phyloP scores from a whole-genome alignment of 192 early-diverging fungal species.

The Coemansia sp. region DNA sequence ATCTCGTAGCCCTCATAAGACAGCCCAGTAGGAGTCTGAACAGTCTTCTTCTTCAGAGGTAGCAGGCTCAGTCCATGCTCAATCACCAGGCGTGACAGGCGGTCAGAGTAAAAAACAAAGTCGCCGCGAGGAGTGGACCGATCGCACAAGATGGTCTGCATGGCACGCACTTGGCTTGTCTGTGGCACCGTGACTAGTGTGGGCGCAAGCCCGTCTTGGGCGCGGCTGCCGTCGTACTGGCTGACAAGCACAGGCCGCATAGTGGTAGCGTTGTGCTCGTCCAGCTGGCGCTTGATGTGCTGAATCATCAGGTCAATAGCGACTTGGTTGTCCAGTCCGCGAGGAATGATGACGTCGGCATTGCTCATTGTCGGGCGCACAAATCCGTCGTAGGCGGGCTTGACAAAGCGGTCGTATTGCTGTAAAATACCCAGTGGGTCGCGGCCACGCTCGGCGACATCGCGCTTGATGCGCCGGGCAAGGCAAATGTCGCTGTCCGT shows the following conservation, averaged over 20 bases:
- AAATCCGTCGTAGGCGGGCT: slow-evolving; percentile 89
- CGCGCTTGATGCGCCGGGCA: slow-evolving; percentile 82
- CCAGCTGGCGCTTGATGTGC: slow-evolving; percentile 80
- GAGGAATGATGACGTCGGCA: slow-evolving; percentile 92
- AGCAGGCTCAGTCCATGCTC: slow-evolving; percentile 73
- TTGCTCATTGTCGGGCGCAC: slow-evolving; percentile 91
- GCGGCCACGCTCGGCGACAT: slow-evolving; percentile 86
- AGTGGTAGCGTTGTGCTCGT: slow-evolving; percentile 57
- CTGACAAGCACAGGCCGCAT: slow-evolving; percentile 41
- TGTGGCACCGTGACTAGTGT: slow-evolving; percentile 50
- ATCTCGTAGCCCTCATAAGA: slow-evolving; percentile 55
- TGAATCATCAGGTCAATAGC: slow-evolving; percentile 92
- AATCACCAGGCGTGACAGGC: slow-evolving; percentile 79
- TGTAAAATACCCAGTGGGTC: slow-evolving; percentile 81
- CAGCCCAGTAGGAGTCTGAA: slow-evolving; percentile 62
- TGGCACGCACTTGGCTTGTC: slow-evolving; percentile 57
- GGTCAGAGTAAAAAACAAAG: slow-evolving; percentile 91
- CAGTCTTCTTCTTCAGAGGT: slow-evolving; percentile 42
- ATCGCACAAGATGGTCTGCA: slow-evolving; percentile 84
- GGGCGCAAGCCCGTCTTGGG: slow-evolving; percentile 4
- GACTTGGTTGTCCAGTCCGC: slow-evolving; percentile 84
- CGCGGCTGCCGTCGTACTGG: slow-evolving; percentile 20
- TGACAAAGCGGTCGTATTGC: slow-evolving; percentile 92
- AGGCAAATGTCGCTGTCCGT: slow-evolving; percentile 92
- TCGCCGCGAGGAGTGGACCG: slow-evolving; percentile 68